Base-by-base conservation (phyloP, 1,284 basidiomycete genomes). In the Mycosarcoma mackinlayi region DNA sequence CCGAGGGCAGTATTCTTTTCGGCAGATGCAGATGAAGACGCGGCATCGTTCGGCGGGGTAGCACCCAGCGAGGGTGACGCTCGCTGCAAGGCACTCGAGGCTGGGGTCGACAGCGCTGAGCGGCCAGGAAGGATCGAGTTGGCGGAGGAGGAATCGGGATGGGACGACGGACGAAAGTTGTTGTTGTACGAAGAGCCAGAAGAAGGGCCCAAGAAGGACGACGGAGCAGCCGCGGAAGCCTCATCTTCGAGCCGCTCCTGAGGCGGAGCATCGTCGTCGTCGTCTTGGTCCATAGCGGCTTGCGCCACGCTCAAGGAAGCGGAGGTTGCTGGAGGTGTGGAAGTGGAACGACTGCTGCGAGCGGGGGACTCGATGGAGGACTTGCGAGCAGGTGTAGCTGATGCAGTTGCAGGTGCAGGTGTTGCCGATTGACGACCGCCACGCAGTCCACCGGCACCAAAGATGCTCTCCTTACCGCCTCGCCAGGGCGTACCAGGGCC, bases 401-500 rank as follows among this genome's bases (percentile, higher is more conserved):
- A 54, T 11, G 46, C 19, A 14, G 54, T 47, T 13, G 46, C 11
- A 2, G 68, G 62, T 16, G 62, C 68, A 7, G 62, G 68, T 23
- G 68, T 71, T 16, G 56, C 56, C 3, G 68, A 71, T 25, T 59
- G 55, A 18, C 63, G 53, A 27, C 56, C 63, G n/a, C 76, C 76
- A 13, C 76, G 73, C 23, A 78, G 51, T n/a, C 76, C 73, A 7
- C 71, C 67, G 10, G 55, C 57, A 18, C 76, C 76, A 63, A 78
- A 78, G 58, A 78, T 76, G 51, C 76, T 78, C 42, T 74, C 74
- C 30, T 73, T 69, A 23, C 44, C 62, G 27, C 67, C 64, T 39
- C 52, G 27, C 60, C 58, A 72, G 3, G 63, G 63, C 3, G 67
- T 70, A 6, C 59, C 60, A 0, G 70, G 62, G 14, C 57, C 60